phyloP scores from a whole-genome alignment of 2,329 filamentous ascomycete genomes.

The Bipolaris zeicola region DNA sequence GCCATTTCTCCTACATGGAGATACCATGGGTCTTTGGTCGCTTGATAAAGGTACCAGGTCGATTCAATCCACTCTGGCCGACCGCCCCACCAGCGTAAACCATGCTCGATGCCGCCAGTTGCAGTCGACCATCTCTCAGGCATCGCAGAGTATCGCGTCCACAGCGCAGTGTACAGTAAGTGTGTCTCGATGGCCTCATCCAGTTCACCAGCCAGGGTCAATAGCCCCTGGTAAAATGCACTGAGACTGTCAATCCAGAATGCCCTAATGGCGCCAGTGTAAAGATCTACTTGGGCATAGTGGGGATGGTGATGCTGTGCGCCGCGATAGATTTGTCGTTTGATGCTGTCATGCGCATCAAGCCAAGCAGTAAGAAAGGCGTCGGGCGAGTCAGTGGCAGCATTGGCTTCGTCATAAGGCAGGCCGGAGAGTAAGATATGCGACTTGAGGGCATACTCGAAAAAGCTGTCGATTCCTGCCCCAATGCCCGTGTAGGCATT shows the following conservation, averaged over 20 bases:
- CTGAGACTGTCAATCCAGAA: constrained; percentile 97
- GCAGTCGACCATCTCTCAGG: constrained; percentile 93
- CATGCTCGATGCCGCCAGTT: constrained; percentile 81
- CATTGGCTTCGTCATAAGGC: constrained; percentile 50
- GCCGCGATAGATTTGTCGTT: constrained; percentile 85
- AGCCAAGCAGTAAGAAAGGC: constrained; percentile 84
- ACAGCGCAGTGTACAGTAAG: constrained; percentile 87
- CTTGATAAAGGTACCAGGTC: constrained; percentile 92
- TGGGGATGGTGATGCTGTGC: constrained; percentile 80
- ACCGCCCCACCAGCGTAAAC: constrained; percentile 92
- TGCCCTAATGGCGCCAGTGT: constrained; percentile 84
- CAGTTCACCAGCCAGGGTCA: constrained; percentile 84
- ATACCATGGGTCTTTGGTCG: constrained; percentile 95
- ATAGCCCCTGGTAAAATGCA: constrained; percentile 90
- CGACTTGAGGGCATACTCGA: constrained; percentile 96
- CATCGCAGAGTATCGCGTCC: constrained; percentile 91
- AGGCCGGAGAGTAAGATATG: constrained; percentile 85
- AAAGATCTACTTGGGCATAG: constrained; percentile 87
- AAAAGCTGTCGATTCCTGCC: constrained; percentile 96
- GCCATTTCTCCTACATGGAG: constrained; percentile 96
- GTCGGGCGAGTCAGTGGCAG: constrained; percentile 71
- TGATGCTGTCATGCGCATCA: constrained; percentile 83
- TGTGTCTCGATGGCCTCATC: constrained; percentile 92
- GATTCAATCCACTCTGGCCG: constrained; percentile 97
- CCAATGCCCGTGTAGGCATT: constrained; percentile 91